phyloP scores from a whole-genome alignment of 2,329 filamentous ascomycete genomes.

The Alternaria sp. region DNA sequence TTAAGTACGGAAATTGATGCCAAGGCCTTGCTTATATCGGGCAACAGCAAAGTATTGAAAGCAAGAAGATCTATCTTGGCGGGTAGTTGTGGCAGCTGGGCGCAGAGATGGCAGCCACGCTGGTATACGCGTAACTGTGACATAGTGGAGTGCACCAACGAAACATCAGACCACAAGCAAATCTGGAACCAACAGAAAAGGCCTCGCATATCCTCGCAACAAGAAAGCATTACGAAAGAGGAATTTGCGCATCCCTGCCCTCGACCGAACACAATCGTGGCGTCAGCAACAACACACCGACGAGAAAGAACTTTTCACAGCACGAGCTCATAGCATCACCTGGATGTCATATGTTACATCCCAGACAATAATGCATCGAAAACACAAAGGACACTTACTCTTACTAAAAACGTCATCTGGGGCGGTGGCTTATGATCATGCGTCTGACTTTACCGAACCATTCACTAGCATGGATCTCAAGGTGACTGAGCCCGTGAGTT shows the following conservation, averaged over 20 bases:
- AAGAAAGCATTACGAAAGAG: background rate
- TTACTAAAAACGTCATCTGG: background rate
- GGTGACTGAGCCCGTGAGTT: background rate
- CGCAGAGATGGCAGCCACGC: background rate
- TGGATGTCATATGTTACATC: background rate
- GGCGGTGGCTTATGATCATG: slow-evolving; percentile 1
- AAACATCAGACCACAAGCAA: background rate
- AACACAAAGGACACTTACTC: background rate
- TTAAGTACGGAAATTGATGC: too few species aligned
- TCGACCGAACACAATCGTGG: background rate
- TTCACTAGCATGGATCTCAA: background rate
- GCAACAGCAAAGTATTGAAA: too few species aligned
- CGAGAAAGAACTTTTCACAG: background rate
- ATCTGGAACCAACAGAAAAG: too few species aligned
- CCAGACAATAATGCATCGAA: background rate
- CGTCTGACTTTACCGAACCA: background rate
- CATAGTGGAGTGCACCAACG: background rate
- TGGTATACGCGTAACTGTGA: background rate
- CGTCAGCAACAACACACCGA: slow-evolving; percentile 1
- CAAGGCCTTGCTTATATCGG: too few species aligned
- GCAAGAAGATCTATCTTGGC: too few species aligned
- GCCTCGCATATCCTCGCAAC: background rate
- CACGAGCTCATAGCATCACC: background rate
- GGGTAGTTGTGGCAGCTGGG: background rate
- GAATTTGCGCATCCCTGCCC: background rate